A percentile compares a stretch with the other conserved stretches of the same genome.
Evolutionary conservation across 768 basidiomycete genomes (phyloP).

Genomic region (Russula abietina): DNA sequence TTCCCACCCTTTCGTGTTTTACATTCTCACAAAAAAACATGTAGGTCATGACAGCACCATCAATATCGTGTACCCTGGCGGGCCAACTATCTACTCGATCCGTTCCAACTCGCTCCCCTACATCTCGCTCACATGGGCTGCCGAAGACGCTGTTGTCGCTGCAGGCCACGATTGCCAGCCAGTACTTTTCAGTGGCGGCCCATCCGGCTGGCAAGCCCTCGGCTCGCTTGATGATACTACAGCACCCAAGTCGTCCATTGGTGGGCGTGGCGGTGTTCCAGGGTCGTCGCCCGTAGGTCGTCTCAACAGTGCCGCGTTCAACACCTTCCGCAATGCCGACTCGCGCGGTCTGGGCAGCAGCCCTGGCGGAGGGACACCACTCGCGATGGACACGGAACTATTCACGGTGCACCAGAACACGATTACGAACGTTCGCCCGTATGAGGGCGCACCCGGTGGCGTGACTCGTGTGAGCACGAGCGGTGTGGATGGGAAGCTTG

Average conservation of each 20-base stretch:
- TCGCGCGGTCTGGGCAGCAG: conserved; percentile 49
- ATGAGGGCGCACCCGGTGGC: conserved; percentile 49
- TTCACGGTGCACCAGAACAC: conserved; percentile 96
- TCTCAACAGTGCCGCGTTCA: conserved; percentile 90
- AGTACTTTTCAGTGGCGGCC: conserved; percentile 70
- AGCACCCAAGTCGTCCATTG: conserved; percentile 39
- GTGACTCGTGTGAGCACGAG: conserved; percentile 81
- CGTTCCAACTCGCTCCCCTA: conserved; percentile 74
- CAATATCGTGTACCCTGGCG: conserved; percentile 85
- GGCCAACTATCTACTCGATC: conserved; percentile 66
- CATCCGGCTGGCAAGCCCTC: conserved; percentile 68
- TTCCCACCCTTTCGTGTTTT: background rate
- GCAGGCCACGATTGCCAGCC: conserved; percentile 99
- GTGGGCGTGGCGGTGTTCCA: conserved; percentile 43
- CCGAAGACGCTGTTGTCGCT: conserved; percentile 76
- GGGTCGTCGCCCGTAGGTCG: conserved; percentile 46
- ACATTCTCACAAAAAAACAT: conserved; percentile 17
- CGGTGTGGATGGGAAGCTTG: conserved; percentile 89
- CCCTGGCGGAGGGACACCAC: conserved; percentile 32
- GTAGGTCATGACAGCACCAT: conserved; percentile 93
- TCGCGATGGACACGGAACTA: conserved; percentile 61
- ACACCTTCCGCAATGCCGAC: conserved; percentile 90
- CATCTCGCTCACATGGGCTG: conserved; percentile 80
- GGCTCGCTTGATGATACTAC: conserved; percentile 85
- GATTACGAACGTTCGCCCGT: conserved; percentile 84